Percentiles rank a stretch among this genome's conserved stretches.
These are phyloP conservation scores for Aureobasidium namibiae DNA, from an alignment of 2,329 filamentous ascomycete genomes.

Conservation along the genomic window DNA sequence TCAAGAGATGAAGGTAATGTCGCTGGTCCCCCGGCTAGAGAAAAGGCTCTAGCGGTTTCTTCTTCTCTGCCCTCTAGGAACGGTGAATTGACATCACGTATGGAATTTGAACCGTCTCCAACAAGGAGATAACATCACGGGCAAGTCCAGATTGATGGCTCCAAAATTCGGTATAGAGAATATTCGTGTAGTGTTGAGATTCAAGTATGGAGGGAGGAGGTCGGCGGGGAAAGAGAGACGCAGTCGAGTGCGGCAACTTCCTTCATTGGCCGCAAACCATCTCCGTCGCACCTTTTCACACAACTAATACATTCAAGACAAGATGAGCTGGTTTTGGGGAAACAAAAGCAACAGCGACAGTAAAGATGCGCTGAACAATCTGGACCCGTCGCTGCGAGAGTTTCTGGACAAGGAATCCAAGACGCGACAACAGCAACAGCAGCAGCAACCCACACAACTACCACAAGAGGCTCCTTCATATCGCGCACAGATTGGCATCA, in stretches of 20 bases:
- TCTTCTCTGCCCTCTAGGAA: not conserved
- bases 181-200: too few relatives aligned
- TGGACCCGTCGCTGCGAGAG: slow-evolving; percentile 75
- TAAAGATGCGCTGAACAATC: slow-evolving; percentile 56
- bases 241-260: not conserved
- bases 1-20: not conserved
- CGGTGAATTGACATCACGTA: not conserved
- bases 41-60: not conserved
- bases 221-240: not conserved
- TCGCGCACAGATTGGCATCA: slow-evolving; percentile 24
- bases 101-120: too few relatives aligned
- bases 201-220: not conserved
- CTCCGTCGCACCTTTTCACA: not conserved
- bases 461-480: slow-evolving; percentile 16
- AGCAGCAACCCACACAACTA: not conserved
- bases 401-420: slow-evolving; percentile 75
- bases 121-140: too few relatives aligned
- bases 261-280: not conserved
- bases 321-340: slow-evolving; percentile 59
- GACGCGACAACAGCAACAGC: slow-evolving; percentile 28
- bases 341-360: slow-evolving; percentile 31
- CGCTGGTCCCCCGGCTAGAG: not conserved
- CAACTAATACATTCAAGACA: not conserved
- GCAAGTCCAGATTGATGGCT: too few relatives aligned
- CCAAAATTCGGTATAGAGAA: too few relatives aligned